Base-by-base conservation (phyloP, 306 rosid species). In the Sesbania bispinosa region DNA sequence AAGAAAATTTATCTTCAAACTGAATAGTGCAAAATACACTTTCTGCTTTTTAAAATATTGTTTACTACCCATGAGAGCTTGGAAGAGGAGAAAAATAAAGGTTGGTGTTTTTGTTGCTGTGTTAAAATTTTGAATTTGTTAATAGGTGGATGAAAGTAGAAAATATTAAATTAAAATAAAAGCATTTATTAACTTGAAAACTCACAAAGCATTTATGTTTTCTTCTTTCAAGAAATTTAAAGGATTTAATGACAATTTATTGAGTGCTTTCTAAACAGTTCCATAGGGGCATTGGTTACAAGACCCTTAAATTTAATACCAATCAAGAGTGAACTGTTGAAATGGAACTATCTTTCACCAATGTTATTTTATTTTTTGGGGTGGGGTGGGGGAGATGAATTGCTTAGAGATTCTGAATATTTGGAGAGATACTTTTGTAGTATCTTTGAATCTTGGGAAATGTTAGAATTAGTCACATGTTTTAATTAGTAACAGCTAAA, bases 1-100 rank as follows among this genome's bases (percentile, higher is more conserved):
- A 38, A 30, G 27, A 42, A 59, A 51, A 23, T 32, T 15, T 50
- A 60, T 62, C 47, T 61, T 36, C 73, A 73, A 64, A 66, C 43
- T 21, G 39, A 21, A 50, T 29, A 24, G n/a, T 73, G 15, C 52
- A 27, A 75, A 63, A 42, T 32, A 15, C 14, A 24, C 13, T 19
- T 46, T 47, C n/a, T 32, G 76, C 59, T 39, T 24, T 23, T 50
- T 27, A 32, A 52, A 68, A 15, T 64, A 11, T 18, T 54, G 46
- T 29, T 72, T 73, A 52, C 18, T 13, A 8, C 15, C 27, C 53
- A 30, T 33, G 23, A 27, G 18, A 62, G 27, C 30, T 47, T 67
- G 46, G 32, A 67, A 14, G 20, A 43, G 18, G 30, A 23, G 36
- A 13, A 27, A 75, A 2, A 29, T 19, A 51, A 14, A 51, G 11